phyloP scores from a whole-genome alignment of 345 rosid species.

The Theobroma cacao region DNA sequence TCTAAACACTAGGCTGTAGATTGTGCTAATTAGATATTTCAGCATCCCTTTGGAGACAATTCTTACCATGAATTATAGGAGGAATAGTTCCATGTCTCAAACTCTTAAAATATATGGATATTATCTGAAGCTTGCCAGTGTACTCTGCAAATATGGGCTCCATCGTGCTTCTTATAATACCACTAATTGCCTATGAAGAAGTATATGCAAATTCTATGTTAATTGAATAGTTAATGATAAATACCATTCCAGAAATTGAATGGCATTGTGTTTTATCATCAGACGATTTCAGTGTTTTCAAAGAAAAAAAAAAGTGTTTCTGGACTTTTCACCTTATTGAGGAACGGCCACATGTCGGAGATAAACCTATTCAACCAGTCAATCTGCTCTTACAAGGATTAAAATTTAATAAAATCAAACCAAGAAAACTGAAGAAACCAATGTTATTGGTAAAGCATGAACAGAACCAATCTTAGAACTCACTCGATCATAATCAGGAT shows the following conservation, averaged over 20 bases:
- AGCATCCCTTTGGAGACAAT: background rate
- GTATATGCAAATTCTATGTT: background rate
- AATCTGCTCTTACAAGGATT: conserved; percentile 25
- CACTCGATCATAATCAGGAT: conserved; percentile 50
- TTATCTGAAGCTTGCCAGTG: conserved; percentile 38
- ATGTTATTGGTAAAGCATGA: background rate
- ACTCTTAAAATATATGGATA: conserved; percentile 48
- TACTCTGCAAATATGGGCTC: conserved; percentile 58
- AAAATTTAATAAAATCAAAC: background rate
- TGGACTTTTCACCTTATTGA: conserved; percentile 35
- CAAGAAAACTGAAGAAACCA: background rate
- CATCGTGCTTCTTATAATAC: conserved; percentile 35
- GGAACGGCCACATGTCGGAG: conserved; percentile 41
- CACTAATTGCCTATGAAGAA: conserved; percentile 50
- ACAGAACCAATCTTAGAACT: background rate
- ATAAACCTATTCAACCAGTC: conserved; percentile 47
- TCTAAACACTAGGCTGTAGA: background rate
- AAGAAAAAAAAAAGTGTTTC: background rate
- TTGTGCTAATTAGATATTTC: too few relatives aligned
- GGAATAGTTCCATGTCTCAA: conserved; percentile 67
- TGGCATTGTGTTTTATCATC: background rate
- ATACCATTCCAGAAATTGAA: background rate
- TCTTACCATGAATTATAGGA: conserved; percentile 59
- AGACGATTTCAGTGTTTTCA: background rate
- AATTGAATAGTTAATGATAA: background rate